Conservation (phyloP, 2,329 filamentous ascomycete species). For the Cladobotryum mycophilum region DNA sequence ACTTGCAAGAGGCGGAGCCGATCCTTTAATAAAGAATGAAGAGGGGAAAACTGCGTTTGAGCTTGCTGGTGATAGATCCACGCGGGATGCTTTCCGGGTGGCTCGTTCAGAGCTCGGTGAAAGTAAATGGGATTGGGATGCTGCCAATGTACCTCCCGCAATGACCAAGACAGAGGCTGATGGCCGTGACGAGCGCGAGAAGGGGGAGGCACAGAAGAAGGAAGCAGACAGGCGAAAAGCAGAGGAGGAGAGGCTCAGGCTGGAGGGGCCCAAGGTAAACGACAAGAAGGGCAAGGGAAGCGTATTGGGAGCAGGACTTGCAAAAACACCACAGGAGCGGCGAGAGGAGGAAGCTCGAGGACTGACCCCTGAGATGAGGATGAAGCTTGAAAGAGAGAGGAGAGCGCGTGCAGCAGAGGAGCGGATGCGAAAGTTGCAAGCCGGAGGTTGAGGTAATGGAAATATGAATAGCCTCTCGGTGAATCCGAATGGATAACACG, state of each 20-base stretch:
- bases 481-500: background rate
- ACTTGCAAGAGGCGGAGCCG: slow-evolving; percentile 64
- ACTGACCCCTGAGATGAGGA: slow-evolving; percentile 79
- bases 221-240: slow-evolving; percentile 64
- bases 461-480: too few species aligned
- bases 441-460: slow-evolving; percentile 13
- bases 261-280: slow-evolving; percentile 55
- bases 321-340: slow-evolving; percentile 72
- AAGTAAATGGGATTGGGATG: slow-evolving; percentile 69
- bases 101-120: slow-evolving; percentile 80
- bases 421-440: slow-evolving; percentile 60
- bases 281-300: slow-evolving; percentile 46
- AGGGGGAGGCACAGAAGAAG: slow-evolving; percentile 58
- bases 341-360: slow-evolving; percentile 80
- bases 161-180: slow-evolving; percentile 68
- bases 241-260: slow-evolving; percentile 66
- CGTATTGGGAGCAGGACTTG: slow-evolving; percentile 46
- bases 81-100: slow-evolving; percentile 85
- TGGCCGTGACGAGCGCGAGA: slow-evolving; percentile 62
- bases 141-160: slow-evolving; percentile 63
- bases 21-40: slow-evolving; percentile 63
- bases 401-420: slow-evolving; percentile 89
- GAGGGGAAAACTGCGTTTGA: slow-evolving; percentile 87
- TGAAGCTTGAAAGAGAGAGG: slow-evolving; percentile 78
- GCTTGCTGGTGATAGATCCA: slow-evolving; percentile 75